A percentile compares a stretch with the other conserved stretches of the same genome.
Evolutionary conservation across 148 eudicot genomes (phyloP).

Genomic region (Vaccinium macrocarpon): DNA sequence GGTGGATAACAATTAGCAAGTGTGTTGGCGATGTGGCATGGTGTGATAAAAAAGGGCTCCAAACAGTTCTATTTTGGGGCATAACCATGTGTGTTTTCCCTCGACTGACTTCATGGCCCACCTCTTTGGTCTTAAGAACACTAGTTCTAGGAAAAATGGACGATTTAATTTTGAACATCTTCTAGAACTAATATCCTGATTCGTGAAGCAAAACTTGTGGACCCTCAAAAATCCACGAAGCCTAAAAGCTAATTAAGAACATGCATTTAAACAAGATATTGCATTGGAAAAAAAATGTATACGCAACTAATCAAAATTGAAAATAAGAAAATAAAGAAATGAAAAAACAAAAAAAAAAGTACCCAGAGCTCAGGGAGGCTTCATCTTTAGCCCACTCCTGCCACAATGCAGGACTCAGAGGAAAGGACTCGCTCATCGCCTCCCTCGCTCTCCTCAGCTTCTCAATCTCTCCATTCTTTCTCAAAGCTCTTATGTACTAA

Average conservation of each 20-base stretch:
- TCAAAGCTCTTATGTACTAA: constrained; percentile 66
- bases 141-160: background rate
- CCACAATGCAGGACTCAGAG: constrained; percentile 82
- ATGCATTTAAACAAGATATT: background rate
- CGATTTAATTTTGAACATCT: background rate
- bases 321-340: background rate
- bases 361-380: constrained; percentile 58
- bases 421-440: constrained; percentile 67
- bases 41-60: background rate
- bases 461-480: constrained; percentile 85
- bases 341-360: background rate
- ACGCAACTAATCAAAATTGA: background rate
- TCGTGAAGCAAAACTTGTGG: background rate
- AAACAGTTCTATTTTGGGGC: background rate
- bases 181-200: background rate
- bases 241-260: background rate
- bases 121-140: background rate
- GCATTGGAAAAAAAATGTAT: background rate
- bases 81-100: background rate
- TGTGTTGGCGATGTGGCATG: background rate
- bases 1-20: background rate
- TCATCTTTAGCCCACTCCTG: constrained; percentile 93
- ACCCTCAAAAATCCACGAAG: background rate
- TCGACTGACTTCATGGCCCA: background rate
- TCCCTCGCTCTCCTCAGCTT: constrained; percentile 86